Evolutionary conservation across 192 early-diverging fungal species (phyloP).

Genomic region (Rhizophagus sp.): DNA sequence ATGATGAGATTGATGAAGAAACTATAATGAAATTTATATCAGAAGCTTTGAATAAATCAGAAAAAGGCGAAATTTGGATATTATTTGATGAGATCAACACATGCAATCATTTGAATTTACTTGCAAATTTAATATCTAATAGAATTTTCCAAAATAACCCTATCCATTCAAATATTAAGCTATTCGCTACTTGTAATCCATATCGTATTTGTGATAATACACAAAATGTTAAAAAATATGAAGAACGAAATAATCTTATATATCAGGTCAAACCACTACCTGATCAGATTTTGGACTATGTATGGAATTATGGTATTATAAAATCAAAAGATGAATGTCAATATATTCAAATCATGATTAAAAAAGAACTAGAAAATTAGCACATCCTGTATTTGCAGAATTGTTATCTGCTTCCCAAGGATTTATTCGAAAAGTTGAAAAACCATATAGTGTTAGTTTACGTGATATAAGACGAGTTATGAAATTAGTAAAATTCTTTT

Average conservation of each 20-base stretch:
- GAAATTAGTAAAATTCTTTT: not conserved
- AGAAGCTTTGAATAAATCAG: not conserved
- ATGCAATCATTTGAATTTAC: slow-evolving; percentile 1
- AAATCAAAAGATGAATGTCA: not conserved
- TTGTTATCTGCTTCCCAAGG: slow-evolving; percentile 13
- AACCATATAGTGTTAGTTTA: slow-evolving; percentile 17
- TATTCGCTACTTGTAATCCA: not conserved
- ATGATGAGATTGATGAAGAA: slow-evolving; percentile 11
- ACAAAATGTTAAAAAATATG: not conserved
- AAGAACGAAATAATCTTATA: slow-evolving; percentile 7
- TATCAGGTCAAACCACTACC: slow-evolving; percentile 4
- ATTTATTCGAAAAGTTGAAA: slow-evolving; percentile 24
- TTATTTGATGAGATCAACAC: slow-evolving; percentile 29
- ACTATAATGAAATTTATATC: slow-evolving; percentile 6
- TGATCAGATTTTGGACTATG: not conserved
- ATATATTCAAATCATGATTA: not conserved
- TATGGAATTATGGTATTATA: not conserved
- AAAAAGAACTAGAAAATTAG: not conserved
- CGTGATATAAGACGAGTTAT: slow-evolving; percentile 24
- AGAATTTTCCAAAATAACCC: not conserved
- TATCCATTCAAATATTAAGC: slow-evolving; percentile 14
- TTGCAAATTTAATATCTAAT: slow-evolving; percentile 12
- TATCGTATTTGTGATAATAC: not conserved
- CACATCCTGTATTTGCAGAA: not conserved
- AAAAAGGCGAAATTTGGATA: slow-evolving; percentile 21